Base-by-base conservation (phyloP, 305 asterid species). In the Fraxinus sp. region DNA sequence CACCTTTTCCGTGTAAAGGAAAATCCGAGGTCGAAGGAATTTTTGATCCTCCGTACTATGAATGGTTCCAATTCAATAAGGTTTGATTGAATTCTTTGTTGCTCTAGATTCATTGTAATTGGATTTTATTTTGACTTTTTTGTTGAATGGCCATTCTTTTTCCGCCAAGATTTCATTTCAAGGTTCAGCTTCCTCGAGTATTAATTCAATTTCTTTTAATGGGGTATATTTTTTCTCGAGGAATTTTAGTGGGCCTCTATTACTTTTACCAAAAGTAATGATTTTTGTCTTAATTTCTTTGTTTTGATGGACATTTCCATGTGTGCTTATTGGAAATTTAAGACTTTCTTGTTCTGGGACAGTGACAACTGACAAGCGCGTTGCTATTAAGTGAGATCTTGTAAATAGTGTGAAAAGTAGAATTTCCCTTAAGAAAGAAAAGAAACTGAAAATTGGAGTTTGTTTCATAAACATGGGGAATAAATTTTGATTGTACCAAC, bases 401-500 rank as follows among this genome's bases (percentile, higher is more conserved):
- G 84, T 64, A 66, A 9, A 18, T 82, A 76, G 76, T 81, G 88
- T 84, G 87, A 81, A 76, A 35, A 64, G n/a, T 55, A 76, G 59
- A 80, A 66, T 22, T 22, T 80, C 18, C 64, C 7, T 75, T 80
- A 41, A 7, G 75, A 64, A 66, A 22, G 74, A 70, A 72, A 44
- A 14, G 74, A 79, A 70, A 49, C 11, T 82, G 41, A 28, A 44
- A 41, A 6, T 68, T 70, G 26, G 83, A 78, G 85, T 37, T 18
- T 78, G 74, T 52, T 82, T 62, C 71, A 14, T 7, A 7, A 46
- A 83, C 79, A 96, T 94, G 99, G 99, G 98, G 87, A 96, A 96
- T 92, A 96, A 92, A 88, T 86, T 94, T 77, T 98, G 99, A 87
- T 87, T 96, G 96, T 96, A 94, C 92, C 99, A 91, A 30, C 98